Evolutionary conservation across 2,329 filamentous ascomycete species (phyloP), one percentile per base, ranked within the genome.

Genomic region (Colletotrichum liriopes): DNA sequence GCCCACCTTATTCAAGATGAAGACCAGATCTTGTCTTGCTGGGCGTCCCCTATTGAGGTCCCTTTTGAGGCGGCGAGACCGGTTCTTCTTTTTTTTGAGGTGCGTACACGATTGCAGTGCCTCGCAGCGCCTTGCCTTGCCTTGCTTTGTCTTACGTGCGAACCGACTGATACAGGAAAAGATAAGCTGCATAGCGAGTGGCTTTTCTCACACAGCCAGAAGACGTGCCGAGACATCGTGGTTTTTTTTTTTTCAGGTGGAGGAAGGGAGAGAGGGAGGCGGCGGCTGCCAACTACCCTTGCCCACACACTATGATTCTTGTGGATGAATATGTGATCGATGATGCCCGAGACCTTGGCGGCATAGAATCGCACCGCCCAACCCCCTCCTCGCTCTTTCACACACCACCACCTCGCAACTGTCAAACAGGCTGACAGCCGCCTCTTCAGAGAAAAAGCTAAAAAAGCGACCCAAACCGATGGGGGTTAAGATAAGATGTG

Each of bases 121-220:
- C 12, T 55, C 11, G 51, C 51, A 35, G 35, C 16, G 39, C 14
- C 9, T 20, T 23, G 37, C n/a, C 37, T 59, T 41, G 41, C 39
- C 5, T 20, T 23, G 37, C n/a, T n/a, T 59, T 41, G 41, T 26
- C 5, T 49, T 61, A 61, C 43, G 59, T 18, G 59, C 43, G 59
- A 23, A 23, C 5, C 52, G 20, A 37, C 9, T n/a, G 52, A 55
- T 32, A n/a, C 29, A 49, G 20, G 29, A 32, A 26, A 2, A 2
- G n/a, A 55, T 35, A 55, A 35, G 26, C 2, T 18, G 26, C 26
- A 29, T 14, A 9, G 6, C 26, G 26, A 26, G 6, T 29, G 26
- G 2, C 49, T 11, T 29, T 32, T 14, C 26, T 52, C 26, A 14
- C 35, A 37, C 5, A 37, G 35, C 18, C 26, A 52, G 26, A 20